Evolutionary conservation across 371 early-diverging fungal species (phyloP).

Genomic region (Mucor circinelloides): DNA sequence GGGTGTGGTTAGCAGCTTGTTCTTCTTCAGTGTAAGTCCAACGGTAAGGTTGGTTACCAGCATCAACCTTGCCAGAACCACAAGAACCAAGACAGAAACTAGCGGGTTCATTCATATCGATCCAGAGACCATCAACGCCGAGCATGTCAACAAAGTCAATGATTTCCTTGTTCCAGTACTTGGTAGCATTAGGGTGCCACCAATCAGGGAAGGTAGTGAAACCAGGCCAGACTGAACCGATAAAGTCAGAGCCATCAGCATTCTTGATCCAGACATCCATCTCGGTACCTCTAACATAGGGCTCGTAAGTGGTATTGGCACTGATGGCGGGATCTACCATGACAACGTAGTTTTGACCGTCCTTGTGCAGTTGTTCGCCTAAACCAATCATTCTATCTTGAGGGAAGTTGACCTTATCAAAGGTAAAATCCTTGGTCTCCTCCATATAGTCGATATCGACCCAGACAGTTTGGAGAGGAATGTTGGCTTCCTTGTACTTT

Average conservation of each 20-base stretch:
- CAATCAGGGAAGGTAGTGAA: slow-evolving; percentile 70
- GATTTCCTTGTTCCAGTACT: slow-evolving; percentile 54
- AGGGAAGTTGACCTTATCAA: slow-evolving; percentile 52
- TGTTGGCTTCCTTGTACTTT: slow-evolving; percentile 51
- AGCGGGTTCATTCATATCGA: slow-evolving; percentile 73
- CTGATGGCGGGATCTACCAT: slow-evolving; percentile 64
- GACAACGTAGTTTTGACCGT: slow-evolving; percentile 35
- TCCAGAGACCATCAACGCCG: slow-evolving; percentile 66
- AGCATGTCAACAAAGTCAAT: slow-evolving; percentile 24
- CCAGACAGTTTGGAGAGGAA: slow-evolving; percentile 51
- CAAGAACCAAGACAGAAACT: slow-evolving; percentile 46
- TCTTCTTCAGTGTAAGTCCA: slow-evolving; percentile 33
- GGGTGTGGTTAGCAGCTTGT: slow-evolving; percentile 21
- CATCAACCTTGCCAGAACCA: slow-evolving; percentile 27
- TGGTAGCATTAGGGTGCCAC: slow-evolving; percentile 51
- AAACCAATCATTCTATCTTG: slow-evolving; percentile 24
- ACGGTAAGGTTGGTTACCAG: slow-evolving; percentile 22
- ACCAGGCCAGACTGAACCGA: slow-evolving; percentile 75
- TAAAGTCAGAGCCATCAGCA: slow-evolving; percentile 41
- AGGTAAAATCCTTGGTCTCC: slow-evolving; percentile 49
- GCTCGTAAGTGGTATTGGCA: slow-evolving; percentile 35
- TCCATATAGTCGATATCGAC: slow-evolving; percentile 33
- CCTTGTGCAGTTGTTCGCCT: slow-evolving; percentile 10
- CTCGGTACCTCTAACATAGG: slow-evolving; percentile 47
- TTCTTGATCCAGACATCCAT: slow-evolving; percentile 56